Conservation (phyloP, 192 early-diverging fungal species). For the Hyaloraphidium curvatum region DNA sequence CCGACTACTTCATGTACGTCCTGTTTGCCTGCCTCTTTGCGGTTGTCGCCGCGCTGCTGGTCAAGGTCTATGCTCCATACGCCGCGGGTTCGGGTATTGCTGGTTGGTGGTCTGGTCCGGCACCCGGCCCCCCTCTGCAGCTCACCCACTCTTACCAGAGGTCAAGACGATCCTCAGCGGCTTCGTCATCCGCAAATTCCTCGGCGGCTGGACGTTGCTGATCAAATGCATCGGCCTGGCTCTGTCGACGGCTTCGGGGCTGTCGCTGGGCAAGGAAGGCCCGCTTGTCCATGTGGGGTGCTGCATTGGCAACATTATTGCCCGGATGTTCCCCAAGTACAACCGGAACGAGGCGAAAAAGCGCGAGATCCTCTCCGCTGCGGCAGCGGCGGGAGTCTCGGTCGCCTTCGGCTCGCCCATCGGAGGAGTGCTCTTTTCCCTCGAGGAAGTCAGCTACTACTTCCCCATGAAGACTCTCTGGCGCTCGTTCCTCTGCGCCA, state of each 20-base stretch:
- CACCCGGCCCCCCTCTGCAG: neutral
- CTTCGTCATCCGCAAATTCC: constrained; percentile 81
- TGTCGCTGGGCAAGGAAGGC: constrained; percentile 17
- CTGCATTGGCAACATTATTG: constrained; percentile 71
- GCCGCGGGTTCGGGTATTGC: constrained; percentile 90
- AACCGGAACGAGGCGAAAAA: constrained; percentile 79
- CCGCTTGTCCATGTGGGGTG: constrained; percentile 86
- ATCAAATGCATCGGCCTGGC: constrained; percentile 79
- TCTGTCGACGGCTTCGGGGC: neutral
- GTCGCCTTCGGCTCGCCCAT: constrained; percentile 95
- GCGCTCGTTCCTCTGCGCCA: constrained; percentile 83
- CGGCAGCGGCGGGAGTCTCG: constrained; percentile 78
- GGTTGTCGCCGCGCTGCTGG: constrained; percentile 46
- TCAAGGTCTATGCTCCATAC: constrained; percentile 59
- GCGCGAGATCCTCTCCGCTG: constrained; percentile 81
- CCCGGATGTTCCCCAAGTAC: constrained; percentile 77
- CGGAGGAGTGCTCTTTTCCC: constrained; percentile 81
- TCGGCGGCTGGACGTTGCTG: constrained; percentile 73
- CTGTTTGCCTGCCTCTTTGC: constrained; percentile 42
- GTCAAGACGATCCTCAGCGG: constrained; percentile 89
- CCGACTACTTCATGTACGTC: neutral
- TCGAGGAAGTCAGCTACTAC: constrained; percentile 42
- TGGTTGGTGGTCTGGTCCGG: constrained; percentile 7
- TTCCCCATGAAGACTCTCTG: constrained; percentile 90
- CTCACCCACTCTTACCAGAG: constrained; percentile 32